Percentiles rank a stretch among this genome's conserved stretches.
Conservation (phyloP, 2,329 filamentous ascomycete genomes). For the Scedosporium apiospermum region DNA sequence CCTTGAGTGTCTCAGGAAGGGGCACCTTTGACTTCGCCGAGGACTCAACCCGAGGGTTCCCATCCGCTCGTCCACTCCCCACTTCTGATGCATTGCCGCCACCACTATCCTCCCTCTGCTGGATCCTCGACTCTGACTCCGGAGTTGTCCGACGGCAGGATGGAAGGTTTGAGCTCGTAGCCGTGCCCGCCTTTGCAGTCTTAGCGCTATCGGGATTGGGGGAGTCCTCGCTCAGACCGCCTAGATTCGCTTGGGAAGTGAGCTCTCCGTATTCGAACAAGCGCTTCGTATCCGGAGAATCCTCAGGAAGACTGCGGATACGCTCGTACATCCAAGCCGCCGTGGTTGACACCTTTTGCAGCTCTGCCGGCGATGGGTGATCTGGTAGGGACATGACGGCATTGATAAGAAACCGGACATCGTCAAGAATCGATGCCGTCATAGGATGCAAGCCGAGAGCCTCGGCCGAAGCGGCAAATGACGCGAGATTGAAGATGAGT, state of each 20-base stretch:
- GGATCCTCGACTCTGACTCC: too few species aligned
- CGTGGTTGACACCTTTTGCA: slow-evolving; percentile 27
- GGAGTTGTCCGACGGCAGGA: too few species aligned
- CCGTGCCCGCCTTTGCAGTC: neutral
- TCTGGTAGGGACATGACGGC: slow-evolving; percentile 29
- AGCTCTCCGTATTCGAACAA: slow-evolving; percentile 7
- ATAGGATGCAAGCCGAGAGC: slow-evolving; percentile 33
- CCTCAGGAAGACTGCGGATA: slow-evolving; percentile 23
- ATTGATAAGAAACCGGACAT: slow-evolving; percentile 37
- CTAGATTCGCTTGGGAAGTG: neutral
- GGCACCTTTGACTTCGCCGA: too few species aligned
- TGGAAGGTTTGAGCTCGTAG: slow-evolving; percentile 8
- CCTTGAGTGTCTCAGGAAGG: slow-evolving; percentile 9
- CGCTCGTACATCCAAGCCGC: slow-evolving; percentile 30
- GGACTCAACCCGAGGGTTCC: too few species aligned
- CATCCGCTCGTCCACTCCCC: too few species aligned
- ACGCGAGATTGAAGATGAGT: slow-evolving; percentile 29
- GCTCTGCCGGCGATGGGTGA: slow-evolving; percentile 22
- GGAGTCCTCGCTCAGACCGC: neutral
- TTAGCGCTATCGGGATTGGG: neutral
- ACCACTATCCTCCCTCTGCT: neutral
- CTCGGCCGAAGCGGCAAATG: slow-evolving; percentile 31
- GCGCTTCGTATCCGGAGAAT: slow-evolving; percentile 11
- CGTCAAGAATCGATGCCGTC: slow-evolving; percentile 40
- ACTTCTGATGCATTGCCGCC: neutral